These are phyloP conservation scores for Talaromyces proteolyticus DNA, from an alignment of 495 filamentous ascomycete genomes.

Conservation along the genomic window DNA sequence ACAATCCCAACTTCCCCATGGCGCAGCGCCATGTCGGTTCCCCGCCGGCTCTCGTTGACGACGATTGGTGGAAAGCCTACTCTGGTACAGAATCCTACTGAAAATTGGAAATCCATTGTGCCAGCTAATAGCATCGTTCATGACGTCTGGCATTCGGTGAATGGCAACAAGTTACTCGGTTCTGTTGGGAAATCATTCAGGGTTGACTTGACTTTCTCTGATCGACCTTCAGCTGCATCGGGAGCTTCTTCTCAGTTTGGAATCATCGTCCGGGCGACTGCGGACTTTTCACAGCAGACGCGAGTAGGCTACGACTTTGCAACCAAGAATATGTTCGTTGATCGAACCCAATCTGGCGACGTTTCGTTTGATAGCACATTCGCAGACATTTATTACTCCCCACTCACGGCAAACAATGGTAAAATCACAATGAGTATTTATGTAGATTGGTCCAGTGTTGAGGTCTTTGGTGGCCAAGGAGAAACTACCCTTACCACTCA, in stretches of 20 bases:
- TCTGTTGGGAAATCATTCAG: constrained; percentile 15
- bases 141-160: constrained; percentile 7
- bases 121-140: constrained; percentile 2
- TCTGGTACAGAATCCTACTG: constrained; percentile 19
- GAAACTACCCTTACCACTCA: constrained; percentile 29
- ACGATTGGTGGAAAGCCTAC: constrained; percentile 12
- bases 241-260: constrained; percentile 15
- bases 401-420: constrained; percentile 8
- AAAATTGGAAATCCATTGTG: constrained; percentile 10
- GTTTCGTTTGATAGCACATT: constrained; percentile 21
- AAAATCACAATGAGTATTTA: constrained; percentile 21
- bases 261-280: constrained; percentile 16
- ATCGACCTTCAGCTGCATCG: not conserved
- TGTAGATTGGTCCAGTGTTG: constrained; percentile 29
- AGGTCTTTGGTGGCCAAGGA: constrained; percentile 26
- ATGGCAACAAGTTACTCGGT: constrained; percentile 11
- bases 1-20: constrained; percentile 38
- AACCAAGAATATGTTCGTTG: constrained; percentile 23
- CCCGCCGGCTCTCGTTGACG: constrained; percentile 30
- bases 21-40: constrained; percentile 45
- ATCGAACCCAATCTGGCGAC: constrained; percentile 20
- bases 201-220: constrained; percentile 19
- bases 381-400: constrained; percentile 17
- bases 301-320: constrained; percentile 36
- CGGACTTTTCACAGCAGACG: constrained; percentile 33